Evolutionary conservation across 192 early-diverging fungal species (phyloP), one percentile per base, ranked within the genome.

Genomic region (Coemansia sp.): DNA sequence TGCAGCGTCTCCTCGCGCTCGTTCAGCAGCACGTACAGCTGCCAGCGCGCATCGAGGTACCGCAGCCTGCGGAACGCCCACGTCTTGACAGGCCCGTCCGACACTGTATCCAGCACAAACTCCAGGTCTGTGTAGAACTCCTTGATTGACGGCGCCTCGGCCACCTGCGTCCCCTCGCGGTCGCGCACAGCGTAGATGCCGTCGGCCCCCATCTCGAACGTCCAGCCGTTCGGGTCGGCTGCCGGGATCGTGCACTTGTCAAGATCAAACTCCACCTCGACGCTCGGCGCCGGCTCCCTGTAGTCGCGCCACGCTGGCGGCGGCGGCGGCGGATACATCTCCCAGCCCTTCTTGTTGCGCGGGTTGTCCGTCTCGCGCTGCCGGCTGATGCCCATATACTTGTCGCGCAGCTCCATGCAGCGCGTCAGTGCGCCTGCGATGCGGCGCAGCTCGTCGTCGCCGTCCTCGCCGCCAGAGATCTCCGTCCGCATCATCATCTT

Each of bases 1-100:
- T 96, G 94, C 24, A 94, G 89, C 30, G 95, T 88, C 81, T 98
- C 96, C 60, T 95, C 91, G 86, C 92, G 94, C 76, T 98, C 96
- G 74, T 95, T 95, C 38, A 97, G 72, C 30, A 98, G 77, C 23
- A 88, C 83, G 78, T 96, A 97, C 88, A 98, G 90, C 71, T 92
- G 88, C 89, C 95, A 98, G 75, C 94, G 94, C 67, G 87, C 87
- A 69, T 98, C 96, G 34, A 98, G 77, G 81, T 94, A 97, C 9
- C 92, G 86, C 57, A 98, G 81, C 24, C 96, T 86, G 46, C 94
- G 85, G 71, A 90, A 98, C 0, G 94, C 93, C 84, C 94, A 97
- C 59, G 89, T 91, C 81, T 98, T 98, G 34, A 93, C 87, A 2
- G 96, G 96, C 0, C 96, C 96, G 73, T 95, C 93, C 0, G 89